Conservation (phyloP, 2,329 filamentous ascomycete species). For the Penicillium sp. region DNA sequence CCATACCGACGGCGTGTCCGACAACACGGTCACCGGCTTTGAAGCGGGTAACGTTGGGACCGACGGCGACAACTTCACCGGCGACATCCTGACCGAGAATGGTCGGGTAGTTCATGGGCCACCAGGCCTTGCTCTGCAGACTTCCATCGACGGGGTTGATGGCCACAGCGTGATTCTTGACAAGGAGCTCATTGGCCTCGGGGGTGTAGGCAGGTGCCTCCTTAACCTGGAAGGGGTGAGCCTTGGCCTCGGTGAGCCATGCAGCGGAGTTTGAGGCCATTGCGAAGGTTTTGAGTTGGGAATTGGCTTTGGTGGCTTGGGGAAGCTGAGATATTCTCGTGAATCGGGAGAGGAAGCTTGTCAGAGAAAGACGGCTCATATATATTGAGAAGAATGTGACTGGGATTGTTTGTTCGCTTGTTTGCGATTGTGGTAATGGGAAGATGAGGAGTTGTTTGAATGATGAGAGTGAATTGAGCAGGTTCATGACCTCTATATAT, state of each 20-base stretch:
- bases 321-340: background rate
- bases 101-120: conserved; percentile 34
- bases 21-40: conserved; percentile 43
- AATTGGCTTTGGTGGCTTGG: background rate
- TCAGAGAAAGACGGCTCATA: background rate
- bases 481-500: background rate
- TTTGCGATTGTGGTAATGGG: background rate
- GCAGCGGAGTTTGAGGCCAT: background rate
- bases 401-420: background rate
- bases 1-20: background rate
- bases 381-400: background rate
- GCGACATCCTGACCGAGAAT: conserved; percentile 48
- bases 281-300: background rate
- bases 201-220: conserved; percentile 16
- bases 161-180: conserved; percentile 42
- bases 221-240: background rate
- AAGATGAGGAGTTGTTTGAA: background rate
- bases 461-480: background rate
- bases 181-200: conserved; percentile 37
- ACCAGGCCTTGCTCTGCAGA: conserved; percentile 20
- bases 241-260: background rate
- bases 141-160: conserved; percentile 49
- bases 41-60: conserved; percentile 46
- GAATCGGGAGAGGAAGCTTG: background rate
- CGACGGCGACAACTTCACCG: conserved; percentile 49